These are phyloP conservation scores for Paracorniculantispora psalliotae DNA, from an alignment of 2,329 filamentous ascomycete species.

Conservation along the genomic window DNA sequence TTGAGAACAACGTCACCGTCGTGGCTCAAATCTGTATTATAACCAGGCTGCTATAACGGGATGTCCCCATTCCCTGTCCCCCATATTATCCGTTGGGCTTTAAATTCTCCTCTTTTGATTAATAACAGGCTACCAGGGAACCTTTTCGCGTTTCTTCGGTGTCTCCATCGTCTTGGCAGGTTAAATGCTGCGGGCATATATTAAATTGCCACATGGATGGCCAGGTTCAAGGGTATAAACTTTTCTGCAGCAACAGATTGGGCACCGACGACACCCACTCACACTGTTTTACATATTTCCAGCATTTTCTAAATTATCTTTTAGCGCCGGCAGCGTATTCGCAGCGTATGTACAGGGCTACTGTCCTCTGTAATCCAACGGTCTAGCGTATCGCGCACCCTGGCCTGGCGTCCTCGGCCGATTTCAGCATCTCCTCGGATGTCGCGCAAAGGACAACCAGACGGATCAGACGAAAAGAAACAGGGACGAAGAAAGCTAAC, in stretches of 20 bases:
- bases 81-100: constrained; percentile 3
- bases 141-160: background rate
- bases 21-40: background rate
- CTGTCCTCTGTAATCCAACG: too few species aligned
- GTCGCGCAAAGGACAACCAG: background rate
- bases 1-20: background rate
- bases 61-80: background rate
- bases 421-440: background rate
- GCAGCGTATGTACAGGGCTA: too few species aligned
- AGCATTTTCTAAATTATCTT: too few species aligned
- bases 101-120: background rate
- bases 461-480: too few species aligned
- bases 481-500: too few species aligned
- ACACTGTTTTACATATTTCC: too few species aligned
- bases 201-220: constrained; percentile 1
- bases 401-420: background rate
- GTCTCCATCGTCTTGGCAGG: background rate
- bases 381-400: background rate
- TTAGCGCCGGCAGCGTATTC: too few species aligned
- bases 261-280: too few species aligned
- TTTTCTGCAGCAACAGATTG: background rate
- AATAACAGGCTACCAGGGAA: background rate
- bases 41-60: background rate
- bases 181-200: background rate
- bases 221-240: background rate